Base-by-base conservation (phyloP, 192 early-diverging fungal species). In the Backusella parvicylindrica region DNA sequence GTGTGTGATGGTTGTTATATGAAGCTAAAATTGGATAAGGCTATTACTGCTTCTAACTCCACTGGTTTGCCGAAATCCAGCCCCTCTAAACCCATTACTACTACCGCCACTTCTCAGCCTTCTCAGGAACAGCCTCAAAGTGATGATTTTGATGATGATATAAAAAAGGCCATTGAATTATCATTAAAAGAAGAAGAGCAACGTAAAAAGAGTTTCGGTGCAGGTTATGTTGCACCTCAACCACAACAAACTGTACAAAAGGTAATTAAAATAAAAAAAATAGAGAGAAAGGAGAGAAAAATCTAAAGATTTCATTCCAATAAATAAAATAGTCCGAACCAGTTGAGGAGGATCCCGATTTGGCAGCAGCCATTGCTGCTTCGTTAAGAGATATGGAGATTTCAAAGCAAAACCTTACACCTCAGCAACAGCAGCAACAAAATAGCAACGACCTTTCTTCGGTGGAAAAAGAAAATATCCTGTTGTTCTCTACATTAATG, bases 1-100 rank as follows among this genome's bases (percentile, higher is more conserved):
- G 98, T 99, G 6, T 99, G 98, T 75, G 96, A 99, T 80, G 88
- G 91, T 2, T 99, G 98, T 82, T 91, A 92, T 79, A 83, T 89
- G 73, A 96, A 94, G 64, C 79, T 41, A 41, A 86, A 78, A 50
- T 72, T 82, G 23, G 74, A 74, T 4, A 78, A 70, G 31, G 74
- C 72, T 1, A 73, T 73, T 35, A 65, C 50, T 8, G 26, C 38
- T 13, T 16, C 67, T 0, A 13, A 38, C 2, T 35, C 38, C 9
- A 77, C n/a, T 32, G 26, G 41, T 18, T 23, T 36, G 15, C n/a
- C 66, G n/a, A 33, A 30, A n/a, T 33, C 18, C 0, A 63, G 21
- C 1, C 67, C 49, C 30, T 23, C 65, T 35, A 47, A 36, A 64
- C 36, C 74, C 21, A 15, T 32, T 18, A 73, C 40, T 21, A 65